Base-by-base conservation (phyloP, 2,329 filamentous ascomycete species). In the Domatiomyces catenatus region DNA sequence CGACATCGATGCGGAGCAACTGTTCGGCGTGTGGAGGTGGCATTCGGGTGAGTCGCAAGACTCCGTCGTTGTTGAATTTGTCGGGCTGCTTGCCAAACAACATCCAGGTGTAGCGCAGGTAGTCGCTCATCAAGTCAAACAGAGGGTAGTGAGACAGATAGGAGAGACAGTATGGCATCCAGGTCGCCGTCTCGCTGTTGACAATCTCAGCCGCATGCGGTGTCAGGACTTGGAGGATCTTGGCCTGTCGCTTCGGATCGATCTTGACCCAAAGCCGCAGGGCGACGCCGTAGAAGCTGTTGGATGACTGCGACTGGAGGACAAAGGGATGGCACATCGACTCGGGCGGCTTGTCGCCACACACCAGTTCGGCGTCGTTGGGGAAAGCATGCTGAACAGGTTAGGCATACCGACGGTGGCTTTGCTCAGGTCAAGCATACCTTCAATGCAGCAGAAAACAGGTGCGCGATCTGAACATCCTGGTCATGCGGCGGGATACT, bases 71-170 rank as follows among this genome's bases (percentile, higher is more conserved):
- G 63, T 96, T 90, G 75, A 96, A 96, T 46, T 96, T 77, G 69
- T 96, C 96, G 50, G 90, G 96, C 22, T 90, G 90, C 76, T 96
- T 96, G 75, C 96, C 96, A 90, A 90, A 96, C 73, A 96, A 92
- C 68, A 96, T 96, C 90, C 92, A 96, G 90, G 96, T 96, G 58
- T 90, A 92, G 58, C 90, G 82, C 28, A 96, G 79, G 66, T 96
- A 96, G 67, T 96, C 92, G 55, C 90, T 92, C 5, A 96, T 75
- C 19, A 96, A 75, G 66, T 96, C 93, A 75, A 96, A 96, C 32
- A 96, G 76, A 20, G 90, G 90, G 63, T 96, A 96, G 60, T 90
- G 77, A 5, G 90, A 96, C 28, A 96, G 77, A 73, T 96, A 96
- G 48, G 89, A 94, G 65, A 96, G 69, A 66, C 90, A 95, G 75